Conservation (phyloP, 768 basidiomycete genomes). For the Melanogaster broomeanus region DNA sequence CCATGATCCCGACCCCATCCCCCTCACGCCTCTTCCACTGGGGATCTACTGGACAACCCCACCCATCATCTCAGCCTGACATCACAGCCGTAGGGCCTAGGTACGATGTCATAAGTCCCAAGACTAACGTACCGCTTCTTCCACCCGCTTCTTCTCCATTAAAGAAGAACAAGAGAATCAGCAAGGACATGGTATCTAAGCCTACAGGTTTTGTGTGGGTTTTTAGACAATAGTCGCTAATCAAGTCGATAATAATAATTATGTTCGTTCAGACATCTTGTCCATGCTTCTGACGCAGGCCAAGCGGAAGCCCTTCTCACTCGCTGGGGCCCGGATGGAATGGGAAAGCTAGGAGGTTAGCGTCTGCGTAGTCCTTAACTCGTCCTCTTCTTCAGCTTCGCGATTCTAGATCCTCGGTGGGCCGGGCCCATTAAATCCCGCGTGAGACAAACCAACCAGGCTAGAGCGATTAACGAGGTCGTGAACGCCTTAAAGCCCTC, state of each 20-base stretch:
- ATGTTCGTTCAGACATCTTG: conserved; percentile 64
- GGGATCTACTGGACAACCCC: conserved; percentile 42
- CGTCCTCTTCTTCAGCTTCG: conserved; percentile 24
- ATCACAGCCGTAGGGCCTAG: conserved; percentile 65
- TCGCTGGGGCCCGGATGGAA: conserved; percentile 86
- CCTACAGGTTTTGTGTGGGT: conserved; percentile 86
- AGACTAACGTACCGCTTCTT: conserved; percentile 19
- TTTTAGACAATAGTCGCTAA: conserved; percentile 10
- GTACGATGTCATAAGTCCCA: conserved; percentile 56
- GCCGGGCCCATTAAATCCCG: conserved; percentile 84
- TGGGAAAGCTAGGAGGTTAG: conserved; percentile 87
- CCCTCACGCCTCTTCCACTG: conserved; percentile 63
- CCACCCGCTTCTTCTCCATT: conserved; percentile 33
- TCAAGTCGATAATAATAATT: conserved; percentile 19
- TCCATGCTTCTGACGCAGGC: conserved; percentile 89
- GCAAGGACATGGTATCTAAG: conserved; percentile 86
- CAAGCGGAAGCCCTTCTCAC: conserved; percentile 85
- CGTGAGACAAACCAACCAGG: conserved; percentile 66
- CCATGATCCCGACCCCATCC: conserved; percentile 71
- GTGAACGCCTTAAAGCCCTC: conserved; percentile 69
- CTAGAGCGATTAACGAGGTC: conserved; percentile 74
- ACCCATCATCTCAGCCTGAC: conserved; percentile 34
- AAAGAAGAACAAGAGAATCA: conserved; percentile 67
- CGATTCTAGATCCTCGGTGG: conserved; percentile 77
- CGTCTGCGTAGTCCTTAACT: conserved; percentile 9